These are phyloP conservation scores for Suillus occidentalis DNA, from an alignment of 768 basidiomycete genomes.

Conservation along the genomic window DNA sequence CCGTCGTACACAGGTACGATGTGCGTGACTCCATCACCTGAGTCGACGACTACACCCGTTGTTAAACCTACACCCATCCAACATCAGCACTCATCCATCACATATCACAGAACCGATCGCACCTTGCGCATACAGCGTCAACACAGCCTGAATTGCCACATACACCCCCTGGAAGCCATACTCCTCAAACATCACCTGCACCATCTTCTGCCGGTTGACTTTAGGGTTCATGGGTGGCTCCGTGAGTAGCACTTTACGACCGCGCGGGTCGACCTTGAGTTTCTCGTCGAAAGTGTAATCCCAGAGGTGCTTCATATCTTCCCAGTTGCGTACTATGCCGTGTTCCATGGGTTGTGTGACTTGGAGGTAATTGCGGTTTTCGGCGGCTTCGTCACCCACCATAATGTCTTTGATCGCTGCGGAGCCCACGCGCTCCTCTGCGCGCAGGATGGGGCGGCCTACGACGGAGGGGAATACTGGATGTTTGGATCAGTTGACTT, in stretches of 20 bases:
- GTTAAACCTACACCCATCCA: constrained; percentile 67
- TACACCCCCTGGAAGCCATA: constrained; percentile 96
- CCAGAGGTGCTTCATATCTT: constrained; percentile 98
- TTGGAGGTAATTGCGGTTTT: constrained; percentile 93
- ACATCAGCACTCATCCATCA: constrained; percentile 3
- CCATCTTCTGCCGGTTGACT: constrained; percentile 89
- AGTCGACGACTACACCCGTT: constrained; percentile 98
- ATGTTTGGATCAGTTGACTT: not conserved
- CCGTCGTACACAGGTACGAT: constrained; percentile 99
- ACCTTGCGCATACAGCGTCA: constrained; percentile 99
- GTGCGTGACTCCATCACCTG: constrained; percentile 98
- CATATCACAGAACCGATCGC: constrained; percentile 23
- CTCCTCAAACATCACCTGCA: constrained; percentile 98
- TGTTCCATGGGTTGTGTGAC: constrained; percentile 99
- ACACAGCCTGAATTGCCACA: constrained; percentile 96
- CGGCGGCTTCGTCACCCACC: constrained; percentile 96
- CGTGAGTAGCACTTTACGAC: constrained; percentile 88
- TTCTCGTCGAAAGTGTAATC: constrained; percentile 98
- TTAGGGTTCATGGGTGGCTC: constrained; percentile 99
- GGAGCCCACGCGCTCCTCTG: constrained; percentile 90
- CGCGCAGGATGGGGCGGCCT: constrained; percentile 94
- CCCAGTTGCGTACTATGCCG: constrained; percentile 98
- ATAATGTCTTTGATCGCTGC: constrained; percentile 95
- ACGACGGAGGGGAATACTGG: constrained; percentile 92
- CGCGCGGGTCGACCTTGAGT: constrained; percentile 82